These are phyloP conservation scores for Arthrobotrys conoides DNA, from an alignment of 2,329 filamentous ascomycete genomes.

Conservation along the genomic window DNA sequence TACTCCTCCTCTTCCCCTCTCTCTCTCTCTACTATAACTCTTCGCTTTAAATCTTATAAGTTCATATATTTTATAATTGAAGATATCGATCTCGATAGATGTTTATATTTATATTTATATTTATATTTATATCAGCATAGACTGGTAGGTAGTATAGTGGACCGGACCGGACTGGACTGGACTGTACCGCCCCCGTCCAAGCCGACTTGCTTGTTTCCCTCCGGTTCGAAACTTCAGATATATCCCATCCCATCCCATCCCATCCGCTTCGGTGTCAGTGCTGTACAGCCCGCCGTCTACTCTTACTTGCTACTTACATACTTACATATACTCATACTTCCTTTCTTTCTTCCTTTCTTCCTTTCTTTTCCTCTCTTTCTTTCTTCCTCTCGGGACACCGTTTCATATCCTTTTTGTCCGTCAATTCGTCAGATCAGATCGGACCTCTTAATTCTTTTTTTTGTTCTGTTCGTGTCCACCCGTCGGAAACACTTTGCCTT, in stretches of 20 bases:
- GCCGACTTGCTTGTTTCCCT: slow-evolving; percentile 4
- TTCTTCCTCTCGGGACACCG: neutral
- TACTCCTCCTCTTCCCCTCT: neutral
- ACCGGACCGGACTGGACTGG: no score
- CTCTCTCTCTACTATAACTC: neutral
- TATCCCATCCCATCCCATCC: slow-evolving; percentile 13
- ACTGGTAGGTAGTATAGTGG: no score
- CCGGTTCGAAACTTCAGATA: slow-evolving; percentile 18
- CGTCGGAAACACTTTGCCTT: slow-evolving; percentile 45
- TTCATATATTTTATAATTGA: no score
- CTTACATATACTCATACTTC: neutral
- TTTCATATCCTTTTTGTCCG: slow-evolving; percentile 15
- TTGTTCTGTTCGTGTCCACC: slow-evolving; percentile 28
- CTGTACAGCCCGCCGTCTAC: slow-evolving; percentile 10
- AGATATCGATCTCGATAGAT: no score
- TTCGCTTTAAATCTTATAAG: neutral
- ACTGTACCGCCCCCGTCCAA: slow-evolving; percentile 14
- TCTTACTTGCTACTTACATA: no score
- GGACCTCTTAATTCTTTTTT: slow-evolving; percentile 6
- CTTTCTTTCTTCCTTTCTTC: neutral
- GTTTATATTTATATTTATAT: neutral
- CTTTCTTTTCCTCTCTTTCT: neutral
- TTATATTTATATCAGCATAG: no score
- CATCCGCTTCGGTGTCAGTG: neutral
- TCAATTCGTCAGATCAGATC: slow-evolving; percentile 22